Conservation (phyloP, 345 rosid genomes). For the Populus deltoides region DNA sequence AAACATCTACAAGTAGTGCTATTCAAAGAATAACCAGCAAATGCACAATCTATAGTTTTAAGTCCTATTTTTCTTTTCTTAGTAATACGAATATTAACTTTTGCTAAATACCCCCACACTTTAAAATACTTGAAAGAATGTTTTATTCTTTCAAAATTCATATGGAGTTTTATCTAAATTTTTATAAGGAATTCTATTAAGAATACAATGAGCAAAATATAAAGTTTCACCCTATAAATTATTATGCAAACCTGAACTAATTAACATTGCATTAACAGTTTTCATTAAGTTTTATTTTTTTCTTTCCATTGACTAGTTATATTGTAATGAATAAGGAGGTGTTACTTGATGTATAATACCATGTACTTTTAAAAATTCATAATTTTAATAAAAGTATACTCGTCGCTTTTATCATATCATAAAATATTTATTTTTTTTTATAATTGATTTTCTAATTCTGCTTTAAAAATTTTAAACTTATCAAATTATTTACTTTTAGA, state of each 20-base stretch:
- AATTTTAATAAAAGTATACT: too few relatives aligned
- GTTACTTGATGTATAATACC: neutral
- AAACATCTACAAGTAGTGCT: neutral
- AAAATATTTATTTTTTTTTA: too few relatives aligned
- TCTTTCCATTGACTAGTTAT: neutral
- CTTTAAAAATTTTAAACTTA: neutral
- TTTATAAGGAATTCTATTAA: neutral
- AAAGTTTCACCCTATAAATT: neutral
- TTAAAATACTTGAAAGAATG: neutral
- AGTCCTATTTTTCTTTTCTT: neutral
- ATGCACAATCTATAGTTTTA: neutral
- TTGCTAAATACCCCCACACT: conserved; percentile 1
- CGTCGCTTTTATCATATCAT: too few relatives aligned
- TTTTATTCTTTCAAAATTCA: neutral
- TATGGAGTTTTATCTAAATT: neutral
- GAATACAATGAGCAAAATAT: neutral
- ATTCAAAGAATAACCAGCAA: too few relatives aligned
- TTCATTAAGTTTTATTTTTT: neutral
- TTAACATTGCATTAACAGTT: neutral
- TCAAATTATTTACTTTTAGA: neutral
- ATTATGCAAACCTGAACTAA: neutral
- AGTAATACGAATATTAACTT: neutral
- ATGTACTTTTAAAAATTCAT: too few relatives aligned
- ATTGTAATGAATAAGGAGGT: neutral
- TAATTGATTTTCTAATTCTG: too few relatives aligned